Evolutionary conservation across 371 early-diverging fungal species (phyloP).

Genomic region (Zychaea mexicana): DNA sequence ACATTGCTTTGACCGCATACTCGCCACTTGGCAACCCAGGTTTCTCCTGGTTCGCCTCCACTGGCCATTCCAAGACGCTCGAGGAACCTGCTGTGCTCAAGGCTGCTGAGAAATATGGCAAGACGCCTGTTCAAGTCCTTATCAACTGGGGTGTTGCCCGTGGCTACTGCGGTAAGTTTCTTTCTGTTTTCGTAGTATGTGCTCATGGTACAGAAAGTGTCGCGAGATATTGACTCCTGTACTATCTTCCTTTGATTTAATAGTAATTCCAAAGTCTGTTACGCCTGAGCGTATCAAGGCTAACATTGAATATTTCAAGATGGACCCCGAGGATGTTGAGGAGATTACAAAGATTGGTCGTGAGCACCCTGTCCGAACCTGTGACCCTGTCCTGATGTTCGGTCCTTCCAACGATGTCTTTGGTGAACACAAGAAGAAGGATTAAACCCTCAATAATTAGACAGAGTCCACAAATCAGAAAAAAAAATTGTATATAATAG

Average conservation of each 20-base stretch:
- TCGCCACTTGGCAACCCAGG: slow-evolving; percentile 49
- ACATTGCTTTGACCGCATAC: slow-evolving; percentile 47
- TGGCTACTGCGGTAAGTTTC: slow-evolving; percentile 43
- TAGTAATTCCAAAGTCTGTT: slow-evolving; percentile 64
- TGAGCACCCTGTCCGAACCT: slow-evolving; percentile 27
- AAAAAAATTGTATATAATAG: neutral
- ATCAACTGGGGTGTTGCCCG: slow-evolving; percentile 80
- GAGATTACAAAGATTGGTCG: slow-evolving; percentile 31
- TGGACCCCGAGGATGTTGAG: slow-evolving; percentile 39
- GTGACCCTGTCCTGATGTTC: slow-evolving; percentile 37
- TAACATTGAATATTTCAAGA: slow-evolving; percentile 40
- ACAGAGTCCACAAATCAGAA: neutral
- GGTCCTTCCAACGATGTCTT: slow-evolving; percentile 26
- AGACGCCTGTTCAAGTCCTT: slow-evolving; percentile 71
- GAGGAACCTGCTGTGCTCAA: slow-evolving; percentile 70
- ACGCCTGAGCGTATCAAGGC: slow-evolving; percentile 44
- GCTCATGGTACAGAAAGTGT: neutral
- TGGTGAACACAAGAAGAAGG: slow-evolving; percentile 4
- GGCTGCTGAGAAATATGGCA: slow-evolving; percentile 73
- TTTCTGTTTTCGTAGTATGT: neutral
- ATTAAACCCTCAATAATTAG: neutral
- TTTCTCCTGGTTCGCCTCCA: slow-evolving; percentile 20
- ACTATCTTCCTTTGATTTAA: neutral
- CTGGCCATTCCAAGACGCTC: slow-evolving; percentile 61
- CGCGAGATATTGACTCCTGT: neutral